A percentile compares a stretch with the other conserved stretches of the same genome.
These are phyloP conservation scores for Rubroboletus satanas DNA, from an alignment of 768 basidiomycete species.

Conservation along the genomic window DNA sequence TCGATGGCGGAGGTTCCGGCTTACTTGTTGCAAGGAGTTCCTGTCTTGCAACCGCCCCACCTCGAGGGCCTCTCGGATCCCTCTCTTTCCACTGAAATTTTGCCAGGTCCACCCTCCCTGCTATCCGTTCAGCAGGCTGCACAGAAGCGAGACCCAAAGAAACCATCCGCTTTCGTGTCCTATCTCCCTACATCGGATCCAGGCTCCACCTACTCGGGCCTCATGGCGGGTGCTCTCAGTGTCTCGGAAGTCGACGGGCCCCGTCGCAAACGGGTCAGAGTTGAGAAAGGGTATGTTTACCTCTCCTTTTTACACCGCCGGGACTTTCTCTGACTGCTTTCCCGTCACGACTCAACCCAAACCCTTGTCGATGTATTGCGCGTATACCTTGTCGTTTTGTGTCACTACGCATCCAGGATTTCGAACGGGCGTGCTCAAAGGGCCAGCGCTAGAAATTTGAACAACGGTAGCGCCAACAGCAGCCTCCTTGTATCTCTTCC, in stretches of 20 bases:
- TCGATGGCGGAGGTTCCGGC: slow-evolving; percentile 66
- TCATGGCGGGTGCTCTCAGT: slow-evolving; percentile 62
- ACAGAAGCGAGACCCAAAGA: slow-evolving; percentile 77
- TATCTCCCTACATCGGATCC: slow-evolving; percentile 84
- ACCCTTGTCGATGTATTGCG: slow-evolving; percentile 28
- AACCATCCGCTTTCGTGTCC: slow-evolving; percentile 63
- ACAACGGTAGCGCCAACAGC: slow-evolving; percentile 39
- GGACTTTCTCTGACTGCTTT: slow-evolving; percentile 23
- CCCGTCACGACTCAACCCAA: slow-evolving; percentile 19
- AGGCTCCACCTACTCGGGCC: slow-evolving; percentile 81
- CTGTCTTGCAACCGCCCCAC: slow-evolving; percentile 72
- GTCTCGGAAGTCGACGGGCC: slow-evolving; percentile 57
- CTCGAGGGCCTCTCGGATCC: slow-evolving; percentile 69
- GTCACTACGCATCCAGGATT: slow-evolving; percentile 37
- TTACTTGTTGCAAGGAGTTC: slow-evolving; percentile 69
- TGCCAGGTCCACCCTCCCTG: slow-evolving; percentile 81
- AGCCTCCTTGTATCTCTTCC: slow-evolving; percentile 23
- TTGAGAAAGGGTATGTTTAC: slow-evolving; percentile 65
- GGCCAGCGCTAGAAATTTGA: slow-evolving; percentile 64
- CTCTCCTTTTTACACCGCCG: slow-evolving; percentile 23
- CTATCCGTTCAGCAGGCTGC: slow-evolving; percentile 65
- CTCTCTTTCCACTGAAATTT: slow-evolving; percentile 81
- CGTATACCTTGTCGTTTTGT: slow-evolving; percentile 9
- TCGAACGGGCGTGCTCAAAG: slow-evolving; percentile 68
- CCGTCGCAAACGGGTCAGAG: slow-evolving; percentile 67